phyloP scores from a whole-genome alignment of 129 eudicot genomes.

The Ambrosia artemisiifolia region DNA sequence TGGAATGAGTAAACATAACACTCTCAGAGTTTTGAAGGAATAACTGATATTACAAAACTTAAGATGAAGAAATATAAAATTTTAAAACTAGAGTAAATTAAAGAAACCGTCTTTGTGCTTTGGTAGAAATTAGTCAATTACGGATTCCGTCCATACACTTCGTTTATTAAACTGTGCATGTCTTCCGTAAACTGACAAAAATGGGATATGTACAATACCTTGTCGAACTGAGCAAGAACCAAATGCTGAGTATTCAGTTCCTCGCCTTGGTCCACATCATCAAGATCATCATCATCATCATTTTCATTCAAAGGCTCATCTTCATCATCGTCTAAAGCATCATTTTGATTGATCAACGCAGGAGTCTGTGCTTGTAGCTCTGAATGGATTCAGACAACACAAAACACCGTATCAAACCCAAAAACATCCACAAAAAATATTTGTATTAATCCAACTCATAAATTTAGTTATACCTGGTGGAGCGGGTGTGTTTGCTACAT shows the following conservation, averaged over 20 bases:
- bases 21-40: neutral
- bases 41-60: neutral
- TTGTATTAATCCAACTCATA: neutral
- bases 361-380: conserved; percentile 90
- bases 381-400: conserved; percentile 23
- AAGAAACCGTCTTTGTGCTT: neutral
- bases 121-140: neutral
- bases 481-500: conserved; percentile 87
- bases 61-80: neutral
- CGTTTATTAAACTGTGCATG: neutral
- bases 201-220: conserved; percentile 39
- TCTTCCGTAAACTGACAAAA: neutral
- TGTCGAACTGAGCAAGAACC: conserved; percentile 90
- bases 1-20: neutral
- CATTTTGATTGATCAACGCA: conserved; percentile 58
- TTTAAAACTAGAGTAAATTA: neutral
- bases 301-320: conserved; percentile 87
- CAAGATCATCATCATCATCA: conserved; percentile 80
- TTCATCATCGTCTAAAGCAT: conserved; percentile 63
- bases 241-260: conserved; percentile 81
- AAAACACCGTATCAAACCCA: conserved; percentile 16
- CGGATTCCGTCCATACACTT: neutral
- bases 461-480: conserved; percentile 53
- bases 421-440: conserved; percentile 7
- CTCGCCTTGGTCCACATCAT: conserved; percentile 91